Conservation (phyloP, 2,329 filamentous ascomycete genomes). For the Myrmaecium sp. region DNA sequence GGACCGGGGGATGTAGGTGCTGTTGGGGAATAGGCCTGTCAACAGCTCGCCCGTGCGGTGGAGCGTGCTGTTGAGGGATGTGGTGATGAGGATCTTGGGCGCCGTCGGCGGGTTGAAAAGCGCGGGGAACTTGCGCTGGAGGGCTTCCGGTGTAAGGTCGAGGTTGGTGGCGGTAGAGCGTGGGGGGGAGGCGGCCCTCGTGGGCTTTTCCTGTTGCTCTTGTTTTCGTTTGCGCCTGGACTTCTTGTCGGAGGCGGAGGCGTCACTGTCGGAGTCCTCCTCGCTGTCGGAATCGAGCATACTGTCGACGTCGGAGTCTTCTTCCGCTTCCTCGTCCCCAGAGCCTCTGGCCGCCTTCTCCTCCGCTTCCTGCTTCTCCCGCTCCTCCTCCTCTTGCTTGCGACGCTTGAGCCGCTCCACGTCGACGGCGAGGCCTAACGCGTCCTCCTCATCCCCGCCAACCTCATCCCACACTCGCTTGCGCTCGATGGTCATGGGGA, state of each 20-base stretch:
- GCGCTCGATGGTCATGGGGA: constrained; percentile 65
- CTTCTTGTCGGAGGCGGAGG: constrained; percentile 20
- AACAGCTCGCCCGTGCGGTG: constrained; percentile 69
- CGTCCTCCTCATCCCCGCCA: constrained; percentile 9
- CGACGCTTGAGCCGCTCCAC: constrained; percentile 12
- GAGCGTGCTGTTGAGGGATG: constrained; percentile 72
- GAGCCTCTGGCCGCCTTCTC: constrained; percentile 22
- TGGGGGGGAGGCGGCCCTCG: constrained; percentile 20
- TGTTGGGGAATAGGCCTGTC: constrained; percentile 65
- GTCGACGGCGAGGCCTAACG: constrained; percentile 26
- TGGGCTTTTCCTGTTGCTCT: constrained; percentile 1
- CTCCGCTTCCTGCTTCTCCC: constrained; percentile 21
- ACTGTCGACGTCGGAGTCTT: constrained; percentile 49
- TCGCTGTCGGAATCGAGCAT: constrained; percentile 47
- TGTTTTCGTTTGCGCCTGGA: constrained; percentile 16
- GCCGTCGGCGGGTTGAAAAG: constrained; percentile 39
- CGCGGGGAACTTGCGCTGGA: constrained; percentile 42
- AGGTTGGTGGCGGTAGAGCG: constrained; percentile 41
- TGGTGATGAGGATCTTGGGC: constrained; percentile 86
- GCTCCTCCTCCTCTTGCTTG: constrained; percentile 5
- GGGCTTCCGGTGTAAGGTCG: constrained; percentile 41
- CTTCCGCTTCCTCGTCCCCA: constrained; percentile 34
- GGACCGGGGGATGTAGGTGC: constrained; percentile 67
- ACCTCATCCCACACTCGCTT: constrained; percentile 31
- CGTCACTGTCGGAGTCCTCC: constrained; percentile 36